Conservation (phyloP, 2,329 filamentous ascomycete genomes). For the Penicillium fuscoglaucum region DNA sequence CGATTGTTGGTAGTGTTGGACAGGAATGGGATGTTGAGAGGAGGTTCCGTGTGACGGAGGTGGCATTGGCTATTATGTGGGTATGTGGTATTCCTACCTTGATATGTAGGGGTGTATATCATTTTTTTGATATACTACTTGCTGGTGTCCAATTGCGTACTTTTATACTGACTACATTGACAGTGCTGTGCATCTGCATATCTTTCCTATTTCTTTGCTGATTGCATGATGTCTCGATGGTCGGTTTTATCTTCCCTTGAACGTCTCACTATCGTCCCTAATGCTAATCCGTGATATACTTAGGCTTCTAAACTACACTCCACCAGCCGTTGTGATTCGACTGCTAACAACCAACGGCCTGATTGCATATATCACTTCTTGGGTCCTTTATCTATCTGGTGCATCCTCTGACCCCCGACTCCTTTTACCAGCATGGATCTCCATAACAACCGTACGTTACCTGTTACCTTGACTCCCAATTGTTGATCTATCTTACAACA, state of each 20-base stretch:
- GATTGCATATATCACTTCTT: constrained; percentile 73
- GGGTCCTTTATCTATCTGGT: constrained; percentile 68
- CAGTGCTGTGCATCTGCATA: constrained; percentile 73
- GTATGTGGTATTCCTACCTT: constrained; percentile 47
- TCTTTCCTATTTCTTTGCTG: constrained; percentile 78
- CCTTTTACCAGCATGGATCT: constrained; percentile 74
- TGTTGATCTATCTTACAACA: neutral
- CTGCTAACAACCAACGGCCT: constrained; percentile 72
- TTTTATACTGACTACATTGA: constrained; percentile 1
- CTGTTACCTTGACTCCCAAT: constrained; percentile 18
- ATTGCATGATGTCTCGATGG: constrained; percentile 83
- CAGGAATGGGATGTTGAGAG: constrained; percentile 48
- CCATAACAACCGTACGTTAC: constrained; percentile 66
- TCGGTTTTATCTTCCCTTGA: constrained; percentile 40
- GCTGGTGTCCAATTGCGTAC: neutral
- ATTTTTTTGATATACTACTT: constrained; percentile 18
- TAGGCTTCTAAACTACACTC: constrained; percentile 82
- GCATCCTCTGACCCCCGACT: constrained; percentile 69
- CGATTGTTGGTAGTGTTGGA: constrained; percentile 39
- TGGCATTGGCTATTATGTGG: constrained; percentile 71
- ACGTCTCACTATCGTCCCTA: neutral
- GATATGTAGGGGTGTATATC: constrained; percentile 19
- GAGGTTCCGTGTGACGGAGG: constrained; percentile 64
- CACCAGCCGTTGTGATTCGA: constrained; percentile 73
- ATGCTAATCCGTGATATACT: neutral